Evolutionary conservation across 306 rosid species (phyloP), one percentile per base, ranked within the genome.

Genomic region (Purshia tridentata): DNA sequence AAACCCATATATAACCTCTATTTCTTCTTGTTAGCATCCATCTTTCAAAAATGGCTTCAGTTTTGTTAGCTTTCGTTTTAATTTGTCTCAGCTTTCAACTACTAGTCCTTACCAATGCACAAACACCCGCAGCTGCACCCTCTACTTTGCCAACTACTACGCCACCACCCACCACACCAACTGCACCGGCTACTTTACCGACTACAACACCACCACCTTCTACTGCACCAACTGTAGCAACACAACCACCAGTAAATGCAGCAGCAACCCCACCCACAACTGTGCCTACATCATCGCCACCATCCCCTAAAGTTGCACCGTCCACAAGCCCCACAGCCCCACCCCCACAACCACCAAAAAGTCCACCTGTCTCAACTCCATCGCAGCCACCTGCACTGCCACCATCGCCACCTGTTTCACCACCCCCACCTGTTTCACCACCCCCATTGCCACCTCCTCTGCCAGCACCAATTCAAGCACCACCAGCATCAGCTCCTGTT

Each of bases 401-500:
- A 0, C 70, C 67, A 72, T 9, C 69, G 16, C 48, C 88, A 6
- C 76, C 84, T 8, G 39, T 77, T 53, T 76, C 83, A 0, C 70
- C 96, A 6, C 87, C 90, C 29, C 82, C 88, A 6, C 79, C 72
- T 18, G 60, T 63, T 18, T 67, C 73, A 29, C 77, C 85, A 7
- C 84, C 91, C 22, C 75, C 86, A 23, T 29, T 65, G 45, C 80
- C 82, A 14, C 84, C 88, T 48, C 84, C 88, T 57, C 39, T 68
- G 55, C 81, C 87, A 19, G 75, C 96, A 69, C 96, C 97, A 12
- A 84, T 23, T 9, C 73, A 80, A 72, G 69, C 87, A 68, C 87
- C 97, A 57, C 88, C 88, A 6, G 86, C 86, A 8, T 85, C 86
- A 23, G 89, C 91, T 49, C 97, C 97, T 15, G 78, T 55, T 16